Percentiles rank a stretch among this genome's conserved stretches.
phyloP scores from a whole-genome alignment of 1,284 basidiomycete species.

The Pseudozyma sp. region DNA sequence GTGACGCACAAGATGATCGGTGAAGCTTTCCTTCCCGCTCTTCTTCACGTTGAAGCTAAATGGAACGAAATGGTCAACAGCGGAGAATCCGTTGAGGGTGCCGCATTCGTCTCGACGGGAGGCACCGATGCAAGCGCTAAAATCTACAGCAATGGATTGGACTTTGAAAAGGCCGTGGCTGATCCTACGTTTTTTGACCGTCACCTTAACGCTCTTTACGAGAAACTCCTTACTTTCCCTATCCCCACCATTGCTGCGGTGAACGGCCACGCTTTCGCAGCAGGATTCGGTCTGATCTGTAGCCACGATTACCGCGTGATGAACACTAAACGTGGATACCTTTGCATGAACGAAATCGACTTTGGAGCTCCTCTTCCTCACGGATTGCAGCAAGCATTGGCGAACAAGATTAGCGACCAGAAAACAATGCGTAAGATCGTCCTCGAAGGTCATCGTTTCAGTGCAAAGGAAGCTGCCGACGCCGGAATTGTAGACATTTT shows the following conservation, averaged over 20 bases:
- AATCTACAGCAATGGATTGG: slow-evolving; percentile 74
- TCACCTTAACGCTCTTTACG: slow-evolving; percentile 71
- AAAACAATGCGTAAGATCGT: slow-evolving; percentile 80
- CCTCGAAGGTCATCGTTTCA: slow-evolving; percentile 85
- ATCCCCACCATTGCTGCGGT: slow-evolving; percentile 81
- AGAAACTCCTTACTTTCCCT: slow-evolving; percentile 71
- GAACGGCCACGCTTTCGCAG: slow-evolving; percentile 92
- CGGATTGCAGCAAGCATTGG: slow-evolving; percentile 74
- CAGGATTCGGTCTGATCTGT: slow-evolving; percentile 81
- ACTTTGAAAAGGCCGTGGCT: slow-evolving; percentile 76
- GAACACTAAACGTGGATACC: slow-evolving; percentile 83
- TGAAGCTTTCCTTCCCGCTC: slow-evolving; percentile 77
- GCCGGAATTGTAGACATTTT: slow-evolving; percentile 78
- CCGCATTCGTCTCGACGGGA: slow-evolving; percentile 62
- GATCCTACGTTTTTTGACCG: slow-evolving; percentile 77
- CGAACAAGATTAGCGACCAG: slow-evolving; percentile 76
- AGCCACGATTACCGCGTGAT: slow-evolving; percentile 91
- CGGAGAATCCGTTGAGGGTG: slow-evolving; percentile 46
- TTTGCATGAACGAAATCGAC: slow-evolving; percentile 86
- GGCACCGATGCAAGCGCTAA: slow-evolving; percentile 36
- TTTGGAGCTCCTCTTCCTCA: slow-evolving; percentile 61
- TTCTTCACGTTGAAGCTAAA: slow-evolving; percentile 81
- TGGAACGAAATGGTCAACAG: slow-evolving; percentile 74
- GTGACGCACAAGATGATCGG: slow-evolving; percentile 75
- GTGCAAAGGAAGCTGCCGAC: slow-evolving; percentile 78